Percentiles rank a stretch among this genome's conserved stretches.
Conservation (phyloP, 1,284 basidiomycete species). For the Cerrena zonata region DNA sequence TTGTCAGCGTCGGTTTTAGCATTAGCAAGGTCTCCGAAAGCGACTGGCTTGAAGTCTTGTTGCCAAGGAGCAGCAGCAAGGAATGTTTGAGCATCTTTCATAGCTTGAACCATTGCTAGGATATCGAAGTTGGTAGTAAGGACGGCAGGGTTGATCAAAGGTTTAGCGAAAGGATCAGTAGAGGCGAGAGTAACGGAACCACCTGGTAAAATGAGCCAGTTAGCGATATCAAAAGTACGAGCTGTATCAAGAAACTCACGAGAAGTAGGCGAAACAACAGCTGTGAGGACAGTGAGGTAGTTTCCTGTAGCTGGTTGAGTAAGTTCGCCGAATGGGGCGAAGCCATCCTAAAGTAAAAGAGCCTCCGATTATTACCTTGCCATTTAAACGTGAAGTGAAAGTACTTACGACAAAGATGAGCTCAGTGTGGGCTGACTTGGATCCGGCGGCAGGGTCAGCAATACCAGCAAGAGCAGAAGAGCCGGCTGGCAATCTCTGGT, state of each 20-base stretch:
- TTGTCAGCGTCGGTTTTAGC: constrained; percentile 24
- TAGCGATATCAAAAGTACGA: neutral
- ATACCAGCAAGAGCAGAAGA: constrained; percentile 6
- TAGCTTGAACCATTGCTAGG: constrained; percentile 17
- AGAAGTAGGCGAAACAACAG: constrained; percentile 30
- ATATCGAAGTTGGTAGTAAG: constrained; percentile 16
- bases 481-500: constrained; percentile 19
- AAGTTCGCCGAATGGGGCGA: constrained; percentile 8
- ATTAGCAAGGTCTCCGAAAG: constrained; percentile 16
- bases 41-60: constrained; percentile 12
- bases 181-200: constrained; percentile 22
- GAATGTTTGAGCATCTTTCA: constrained; percentile 15
- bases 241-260: constrained; percentile 21
- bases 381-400: neutral
- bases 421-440: constrained; percentile 15
- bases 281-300: constrained; percentile 24
- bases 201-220: constrained; percentile 11
- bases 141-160: constrained; percentile 19
- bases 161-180: constrained; percentile 15
- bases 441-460: constrained; percentile 16
- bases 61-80: constrained; percentile 16
- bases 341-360: constrained; percentile 3
- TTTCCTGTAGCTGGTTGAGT: constrained; percentile 21
- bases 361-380: neutral
- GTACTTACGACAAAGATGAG: constrained; percentile 14